Evolutionary conservation across 192 early-diverging fungal species (phyloP), one percentile per base, ranked within the genome.

Genomic region (Lobulomyces angularis): DNA sequence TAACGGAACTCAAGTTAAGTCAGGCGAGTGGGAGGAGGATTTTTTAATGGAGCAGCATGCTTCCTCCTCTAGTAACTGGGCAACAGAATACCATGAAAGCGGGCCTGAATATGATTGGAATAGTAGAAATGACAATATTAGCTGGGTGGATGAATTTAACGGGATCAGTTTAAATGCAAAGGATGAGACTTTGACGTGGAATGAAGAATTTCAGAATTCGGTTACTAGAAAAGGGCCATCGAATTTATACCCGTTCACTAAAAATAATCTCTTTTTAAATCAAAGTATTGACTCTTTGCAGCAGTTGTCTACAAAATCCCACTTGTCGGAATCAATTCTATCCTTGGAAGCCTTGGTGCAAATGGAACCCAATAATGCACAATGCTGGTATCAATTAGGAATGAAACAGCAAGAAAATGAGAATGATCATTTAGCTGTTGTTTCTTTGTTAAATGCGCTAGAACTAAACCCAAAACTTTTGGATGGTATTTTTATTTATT

Each of bases 321-420:
- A 80, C 50, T 65, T 99, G 7, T 66, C 81, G 11, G 95, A 96
- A 39, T 69, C 83, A 1, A 90, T 96, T 33, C 56, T 97, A 45
- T 83, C 84, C 3, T 73, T 97, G 7, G 95, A 99, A 58, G 88
- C 88, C 16, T 69, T 78, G 1, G 77, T 92, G 19, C 81, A 90
- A 51, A 61, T 78, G 32, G 71, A 85, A 29, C 77, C 87, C 0
- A 48, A 67, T 26, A 79, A 97, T 57, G 82, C 88, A 0, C 55
- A 56, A 0, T 67, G 82, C 36, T 99, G 95, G 95, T 63, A 80
- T 43, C 56, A 76, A 49, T 68, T 99, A 5, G 95, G 95, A 27
- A 60, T 85, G 24, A 64, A 68, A 37, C 95, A 99, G 53, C 90
- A 94, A 45, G 95, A 99, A 52, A 97, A 95, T 58, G 95, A 99